These are phyloP conservation scores for Coemansia biformis DNA, from an alignment of 192 early-diverging fungal genomes.

Conservation along the genomic window DNA sequence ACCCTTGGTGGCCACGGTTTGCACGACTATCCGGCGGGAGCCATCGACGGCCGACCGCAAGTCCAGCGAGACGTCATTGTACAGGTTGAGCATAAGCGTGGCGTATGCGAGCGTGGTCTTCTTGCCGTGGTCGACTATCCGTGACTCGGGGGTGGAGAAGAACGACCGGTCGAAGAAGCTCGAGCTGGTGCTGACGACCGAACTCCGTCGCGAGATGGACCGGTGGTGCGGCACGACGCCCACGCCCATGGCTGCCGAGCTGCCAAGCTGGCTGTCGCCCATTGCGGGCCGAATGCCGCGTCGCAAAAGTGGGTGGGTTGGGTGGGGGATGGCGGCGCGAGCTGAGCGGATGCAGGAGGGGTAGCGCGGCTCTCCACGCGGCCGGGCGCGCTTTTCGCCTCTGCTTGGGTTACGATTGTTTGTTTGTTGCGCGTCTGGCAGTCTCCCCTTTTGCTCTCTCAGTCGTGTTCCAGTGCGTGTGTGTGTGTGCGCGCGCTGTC, in stretches of 20 bases:
- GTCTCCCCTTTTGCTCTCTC: too few species aligned
- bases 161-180: conserved; percentile 51
- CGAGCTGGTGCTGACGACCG: conserved; percentile 47
- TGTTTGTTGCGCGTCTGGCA: too few species aligned
- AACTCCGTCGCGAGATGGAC: conserved; percentile 42
- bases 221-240: conserved; percentile 12
- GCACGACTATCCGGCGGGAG: conserved; percentile 34
- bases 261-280: conserved; percentile 1
- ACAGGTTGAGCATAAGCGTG: conserved; percentile 47
- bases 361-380: too few species aligned
- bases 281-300: neutral
- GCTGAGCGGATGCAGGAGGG: too few species aligned
- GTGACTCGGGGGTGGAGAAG: conserved; percentile 43
- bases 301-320: too few species aligned
- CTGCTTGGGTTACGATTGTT: too few species aligned
- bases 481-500: too few species aligned
- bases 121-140: conserved; percentile 38
- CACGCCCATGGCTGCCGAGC: neutral
- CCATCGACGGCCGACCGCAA: conserved; percentile 30
- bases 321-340: too few species aligned
- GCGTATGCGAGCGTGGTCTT: conserved; percentile 40
- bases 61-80: conserved; percentile 48
- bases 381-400: too few species aligned
- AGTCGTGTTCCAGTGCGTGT: too few species aligned
- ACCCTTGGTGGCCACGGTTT: conserved; percentile 29